Conservation (phyloP, 1,284 basidiomycete species). For the Microbotryomycetes sp. region DNA sequence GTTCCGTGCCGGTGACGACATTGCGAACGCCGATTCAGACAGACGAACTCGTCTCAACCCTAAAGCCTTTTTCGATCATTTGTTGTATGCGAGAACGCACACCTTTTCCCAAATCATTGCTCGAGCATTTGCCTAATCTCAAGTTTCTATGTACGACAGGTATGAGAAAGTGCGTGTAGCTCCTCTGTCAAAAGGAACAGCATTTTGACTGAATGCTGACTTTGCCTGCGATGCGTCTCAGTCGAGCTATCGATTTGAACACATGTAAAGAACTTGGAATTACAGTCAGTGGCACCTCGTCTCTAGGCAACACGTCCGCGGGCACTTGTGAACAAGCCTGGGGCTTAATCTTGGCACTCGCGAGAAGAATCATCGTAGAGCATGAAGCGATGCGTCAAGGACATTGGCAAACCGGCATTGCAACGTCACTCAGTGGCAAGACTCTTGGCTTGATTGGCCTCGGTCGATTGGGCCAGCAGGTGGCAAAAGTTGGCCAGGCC, state of each 20-base stretch:
- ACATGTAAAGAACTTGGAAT: slow-evolving; percentile 51
- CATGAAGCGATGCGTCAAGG: slow-evolving; percentile 47
- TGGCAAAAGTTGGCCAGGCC: slow-evolving; percentile 52
- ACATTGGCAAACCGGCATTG: slow-evolving; percentile 55
- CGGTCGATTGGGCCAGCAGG: slow-evolving; percentile 51
- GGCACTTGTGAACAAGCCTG: slow-evolving; percentile 57
- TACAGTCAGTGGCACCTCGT: slow-evolving; percentile 53
- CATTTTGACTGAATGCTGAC: no score
- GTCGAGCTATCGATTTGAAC: slow-evolving; percentile 33
- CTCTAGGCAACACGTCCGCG: slow-evolving; percentile 39
- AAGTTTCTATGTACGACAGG: slow-evolving; percentile 57
- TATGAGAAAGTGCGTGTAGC: slow-evolving; percentile 46
- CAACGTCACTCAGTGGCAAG: slow-evolving; percentile 52
- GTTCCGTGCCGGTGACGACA: slow-evolving; percentile 35
- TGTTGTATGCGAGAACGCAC: slow-evolving; percentile 63
- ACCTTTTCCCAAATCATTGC: slow-evolving; percentile 50
- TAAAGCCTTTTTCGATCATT: slow-evolving; percentile 54
- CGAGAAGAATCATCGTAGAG: slow-evolving; percentile 52
- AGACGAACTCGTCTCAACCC: slow-evolving; percentile 49
- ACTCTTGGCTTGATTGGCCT: slow-evolving; percentile 57
- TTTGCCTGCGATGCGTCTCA: slow-evolving; percentile 36
- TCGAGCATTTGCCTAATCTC: slow-evolving; percentile 55
- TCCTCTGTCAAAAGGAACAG: no score
- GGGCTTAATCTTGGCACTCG: slow-evolving; percentile 57
- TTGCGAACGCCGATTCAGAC: slow-evolving; percentile 51